These are phyloP conservation scores for Lepidium africanum DNA, from an alignment of 345 rosid species.

Conservation along the genomic window DNA sequence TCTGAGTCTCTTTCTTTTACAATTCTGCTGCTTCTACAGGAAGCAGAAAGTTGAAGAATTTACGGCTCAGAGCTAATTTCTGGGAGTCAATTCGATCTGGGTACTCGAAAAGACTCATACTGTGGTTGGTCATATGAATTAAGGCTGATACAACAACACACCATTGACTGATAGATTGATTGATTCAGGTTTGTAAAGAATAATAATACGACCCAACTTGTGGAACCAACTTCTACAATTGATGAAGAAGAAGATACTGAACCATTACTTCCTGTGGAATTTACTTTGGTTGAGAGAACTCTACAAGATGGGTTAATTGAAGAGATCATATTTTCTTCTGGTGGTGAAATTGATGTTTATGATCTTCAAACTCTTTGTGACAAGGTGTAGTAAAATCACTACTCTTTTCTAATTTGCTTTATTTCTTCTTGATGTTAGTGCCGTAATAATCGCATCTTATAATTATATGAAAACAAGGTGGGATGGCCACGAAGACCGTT, in stretches of 20 bases:
- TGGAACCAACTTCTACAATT: slow-evolving; percentile 47
- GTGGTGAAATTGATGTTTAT: slow-evolving; percentile 84
- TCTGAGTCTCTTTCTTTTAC: neutral
- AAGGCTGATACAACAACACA: neutral
- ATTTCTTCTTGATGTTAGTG: neutral
- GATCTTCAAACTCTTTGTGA: slow-evolving; percentile 91
- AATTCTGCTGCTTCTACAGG: slow-evolving; percentile 35
- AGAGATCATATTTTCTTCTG: slow-evolving; percentile 80
- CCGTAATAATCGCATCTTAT: neutral
- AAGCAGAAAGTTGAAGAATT: slow-evolving; percentile 45
- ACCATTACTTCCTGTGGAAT: slow-evolving; percentile 57
- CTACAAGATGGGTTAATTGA: slow-evolving; percentile 61
- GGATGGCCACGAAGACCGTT: slow-evolving; percentile 96
- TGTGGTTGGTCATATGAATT: neutral
- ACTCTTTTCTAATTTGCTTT: neutral
- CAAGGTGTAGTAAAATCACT: slow-evolving; percentile 39
- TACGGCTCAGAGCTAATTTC: slow-evolving; percentile 51
- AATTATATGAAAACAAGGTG: slow-evolving; percentile 34
- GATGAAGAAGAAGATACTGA: slow-evolving; percentile 46
- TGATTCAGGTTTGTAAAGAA: slow-evolving; percentile 51
- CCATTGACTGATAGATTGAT: slow-evolving; percentile 3
- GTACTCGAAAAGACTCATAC: slow-evolving; percentile 29
- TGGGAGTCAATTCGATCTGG: slow-evolving; percentile 84
- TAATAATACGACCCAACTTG: slow-evolving; percentile 44
- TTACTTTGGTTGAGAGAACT: slow-evolving; percentile 63